A percentile compares a stretch with the other conserved stretches of the same genome.
These are phyloP conservation scores for Penicillium sp. DNA, from an alignment of 2,329 filamentous ascomycete species.

Conservation along the genomic window DNA sequence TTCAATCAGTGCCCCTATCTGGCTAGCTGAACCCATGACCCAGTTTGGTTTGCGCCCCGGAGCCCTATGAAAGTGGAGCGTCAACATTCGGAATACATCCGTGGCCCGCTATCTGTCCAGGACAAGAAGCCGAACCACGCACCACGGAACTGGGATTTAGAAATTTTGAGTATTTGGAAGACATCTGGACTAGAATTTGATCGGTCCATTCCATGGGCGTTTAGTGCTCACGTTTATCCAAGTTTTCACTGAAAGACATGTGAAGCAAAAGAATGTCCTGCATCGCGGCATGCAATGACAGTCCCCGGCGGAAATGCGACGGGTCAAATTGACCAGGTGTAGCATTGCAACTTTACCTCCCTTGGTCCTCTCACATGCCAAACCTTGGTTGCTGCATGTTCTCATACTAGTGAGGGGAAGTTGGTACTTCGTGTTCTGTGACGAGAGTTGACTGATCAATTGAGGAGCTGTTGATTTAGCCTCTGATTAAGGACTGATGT, in stretches of 20 bases:
- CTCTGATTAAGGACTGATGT: background rate
- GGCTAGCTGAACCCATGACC: background rate
- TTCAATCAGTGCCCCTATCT: background rate
- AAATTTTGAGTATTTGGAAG: background rate
- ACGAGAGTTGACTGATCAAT: background rate
- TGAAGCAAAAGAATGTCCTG: background rate
- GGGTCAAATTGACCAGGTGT: background rate
- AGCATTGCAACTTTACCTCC: background rate
- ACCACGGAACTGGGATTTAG: background rate
- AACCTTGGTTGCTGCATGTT: background rate
- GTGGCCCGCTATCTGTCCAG: background rate
- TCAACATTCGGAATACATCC: background rate
- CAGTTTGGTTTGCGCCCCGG: background rate
- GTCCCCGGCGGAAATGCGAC: conserved; percentile 1
- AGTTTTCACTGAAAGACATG: background rate
- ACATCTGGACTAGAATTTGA: background rate
- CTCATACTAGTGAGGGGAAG: background rate
- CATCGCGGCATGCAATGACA: background rate
- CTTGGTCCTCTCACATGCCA: background rate
- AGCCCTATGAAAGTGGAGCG: background rate
- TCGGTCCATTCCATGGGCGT: background rate
- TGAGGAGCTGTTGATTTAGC: background rate
- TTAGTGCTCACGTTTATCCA: background rate
- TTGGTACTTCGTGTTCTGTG: background rate
- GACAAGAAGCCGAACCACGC: background rate